These are phyloP conservation scores for Candida tibetensis DNA, from an alignment of 805 yeast genomes.

Conservation along the genomic window DNA sequence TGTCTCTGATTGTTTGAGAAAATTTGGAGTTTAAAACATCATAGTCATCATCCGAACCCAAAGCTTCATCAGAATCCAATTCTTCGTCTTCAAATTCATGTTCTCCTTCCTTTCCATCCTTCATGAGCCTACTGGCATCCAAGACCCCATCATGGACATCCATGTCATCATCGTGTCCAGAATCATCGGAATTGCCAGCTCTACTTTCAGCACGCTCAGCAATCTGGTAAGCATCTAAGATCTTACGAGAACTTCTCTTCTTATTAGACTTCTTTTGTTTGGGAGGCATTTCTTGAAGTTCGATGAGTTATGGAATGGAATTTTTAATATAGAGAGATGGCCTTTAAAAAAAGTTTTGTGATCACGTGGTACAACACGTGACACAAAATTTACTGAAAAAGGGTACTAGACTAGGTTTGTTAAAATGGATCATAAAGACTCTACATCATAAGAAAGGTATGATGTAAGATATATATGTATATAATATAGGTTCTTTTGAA, in stretches of 20 bases:
- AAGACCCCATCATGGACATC: conserved; percentile 36
- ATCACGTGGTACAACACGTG: conserved; percentile 5
- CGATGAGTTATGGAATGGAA: background rate
- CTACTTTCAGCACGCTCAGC: conserved; percentile 39
- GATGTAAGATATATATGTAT: too few relatives aligned
- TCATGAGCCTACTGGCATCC: conserved; percentile 39
- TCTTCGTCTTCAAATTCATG: conserved; percentile 57
- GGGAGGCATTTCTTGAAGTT: conserved; percentile 8
- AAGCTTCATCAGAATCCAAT: conserved; percentile 82
- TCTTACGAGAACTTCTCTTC: conserved; percentile 35
- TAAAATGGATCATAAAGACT: too few relatives aligned
- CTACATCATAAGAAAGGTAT: too few relatives aligned
- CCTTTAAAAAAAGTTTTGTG: background rate
- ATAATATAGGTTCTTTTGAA: too few relatives aligned
- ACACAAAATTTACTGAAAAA: too few relatives aligned
- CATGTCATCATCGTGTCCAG: conserved; percentile 21
- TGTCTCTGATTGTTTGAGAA: conserved; percentile 67
- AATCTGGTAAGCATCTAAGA: conserved; percentile 44
- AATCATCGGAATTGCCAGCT: conserved; percentile 16
- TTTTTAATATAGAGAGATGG: conserved; percentile 1
- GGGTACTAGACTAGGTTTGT: too few relatives aligned
- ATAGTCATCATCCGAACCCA: conserved; percentile 76
- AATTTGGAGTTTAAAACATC: conserved; percentile 62
- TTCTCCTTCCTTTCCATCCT: conserved; percentile 20
- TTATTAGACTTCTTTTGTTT: conserved; percentile 20